phyloP scores from a whole-genome alignment of 331 rosid species.

The Arachis monticola region DNA sequence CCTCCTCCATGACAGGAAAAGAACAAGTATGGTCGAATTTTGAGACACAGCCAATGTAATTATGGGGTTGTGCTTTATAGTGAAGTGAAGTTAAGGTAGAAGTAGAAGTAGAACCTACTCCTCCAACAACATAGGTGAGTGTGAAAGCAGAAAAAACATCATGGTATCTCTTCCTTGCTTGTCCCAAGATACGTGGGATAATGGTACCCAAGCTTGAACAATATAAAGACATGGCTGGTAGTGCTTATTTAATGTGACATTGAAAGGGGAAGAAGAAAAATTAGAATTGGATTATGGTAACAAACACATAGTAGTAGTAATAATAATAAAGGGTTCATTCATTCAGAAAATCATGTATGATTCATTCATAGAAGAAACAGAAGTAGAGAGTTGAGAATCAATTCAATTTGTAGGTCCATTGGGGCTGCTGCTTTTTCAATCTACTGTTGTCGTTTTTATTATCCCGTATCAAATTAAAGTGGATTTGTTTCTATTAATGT shows the following conservation, averaged over 20 bases:
- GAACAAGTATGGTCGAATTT: conserved; percentile 50
- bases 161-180: conserved; percentile 28
- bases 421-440: neutral
- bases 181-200: conserved; percentile 54
- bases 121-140: conserved; percentile 45
- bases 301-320: neutral
- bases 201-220: conserved; percentile 57
- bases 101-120: neutral
- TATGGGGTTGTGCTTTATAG: conserved; percentile 29
- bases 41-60: conserved; percentile 52
- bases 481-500: neutral
- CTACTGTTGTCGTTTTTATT: neutral
- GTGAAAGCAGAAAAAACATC: conserved; percentile 17
- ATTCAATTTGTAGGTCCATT: neutral
- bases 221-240: conserved; percentile 60
- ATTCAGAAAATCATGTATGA: neutral
- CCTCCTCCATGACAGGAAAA: conserved; percentile 64
- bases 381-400: neutral
- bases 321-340: neutral
- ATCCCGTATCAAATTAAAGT: conserved; percentile 4
- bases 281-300: neutral
- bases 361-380: neutral
- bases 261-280: conserved; percentile 34
- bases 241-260: conserved; percentile 31
- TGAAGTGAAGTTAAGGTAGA: conserved; percentile 32